Base-by-base conservation (phyloP, 768 basidiomycete genomes). In the Rhizopogon salebrosus region DNA sequence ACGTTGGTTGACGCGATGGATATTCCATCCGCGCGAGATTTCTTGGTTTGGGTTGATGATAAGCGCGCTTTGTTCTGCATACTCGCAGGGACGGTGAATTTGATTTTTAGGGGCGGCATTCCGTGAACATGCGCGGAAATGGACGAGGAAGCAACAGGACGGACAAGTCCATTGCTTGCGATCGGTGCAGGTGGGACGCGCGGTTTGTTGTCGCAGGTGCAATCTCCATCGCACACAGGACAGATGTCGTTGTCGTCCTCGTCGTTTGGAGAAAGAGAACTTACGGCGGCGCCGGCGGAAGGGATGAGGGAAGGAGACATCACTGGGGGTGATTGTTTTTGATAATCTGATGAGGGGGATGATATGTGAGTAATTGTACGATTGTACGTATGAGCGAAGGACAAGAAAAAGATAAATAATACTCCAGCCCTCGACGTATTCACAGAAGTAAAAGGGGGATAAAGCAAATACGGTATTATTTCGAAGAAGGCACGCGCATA, bases 201-300 rank as follows among this genome's bases (percentile, higher is more conserved):
- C 50, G 72, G 64, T 60, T 69, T 74, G 75, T 77, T 82, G 67
- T 69, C 54, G 77, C 89, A 92, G 27, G 87, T 91, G 75, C 89
- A 92, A 64, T 89, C 84, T 64, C 87, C 85, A 76, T 92, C 90
- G 87, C 89, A 92, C 58, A 92, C 88, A 7, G 89, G 89, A 69
- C 89, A 92, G 52, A 92, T 89, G 67, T 90, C 85, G 80, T 82
- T 80, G 77, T 89, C 87, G 65, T 91, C 89, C 70, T 87, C 85
- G 73, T 83, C 82, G 70, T 78, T 75, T 54, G 49, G 62, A 48
- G 64, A 59, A 59, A 60, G 56, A 59, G 37, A 61, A 61, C 62
- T 72, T 70, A 62, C 70, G 67, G 62, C 65, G 70, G 64, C 72
- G 75, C 68, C 80, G 74, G 78, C 72, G 75, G 83, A 84, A 83